A percentile compares a stretch with the other conserved stretches of the same genome.
These are phyloP conservation scores for Tubosaeta brunneosetosa DNA, from an alignment of 768 basidiomycete species.

Conservation along the genomic window DNA sequence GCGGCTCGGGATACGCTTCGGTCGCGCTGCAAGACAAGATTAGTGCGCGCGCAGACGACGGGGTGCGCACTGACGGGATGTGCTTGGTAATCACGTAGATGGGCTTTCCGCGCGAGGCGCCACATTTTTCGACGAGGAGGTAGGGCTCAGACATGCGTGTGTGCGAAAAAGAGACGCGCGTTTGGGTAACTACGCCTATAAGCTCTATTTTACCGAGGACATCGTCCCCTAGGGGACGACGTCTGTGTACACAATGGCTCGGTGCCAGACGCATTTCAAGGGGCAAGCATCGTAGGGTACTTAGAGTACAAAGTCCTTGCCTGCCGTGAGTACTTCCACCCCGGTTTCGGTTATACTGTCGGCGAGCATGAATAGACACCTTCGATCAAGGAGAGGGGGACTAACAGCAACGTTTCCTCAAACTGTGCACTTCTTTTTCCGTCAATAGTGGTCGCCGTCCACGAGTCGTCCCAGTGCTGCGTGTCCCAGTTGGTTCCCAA, in stretches of 20 bases:
- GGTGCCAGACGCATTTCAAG: too few species aligned
- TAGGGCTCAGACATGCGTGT: constrained; percentile 33
- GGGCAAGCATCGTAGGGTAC: neutral
- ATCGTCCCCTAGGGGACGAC: too few species aligned
- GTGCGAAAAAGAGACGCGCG: constrained; percentile 26
- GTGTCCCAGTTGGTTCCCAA: constrained; percentile 72
- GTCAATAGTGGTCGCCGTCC: constrained; percentile 93
- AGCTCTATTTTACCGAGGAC: constrained; percentile 26
- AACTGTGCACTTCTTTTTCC: constrained; percentile 93
- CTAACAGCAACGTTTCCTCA: constrained; percentile 93
- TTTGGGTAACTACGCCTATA: constrained; percentile 19
- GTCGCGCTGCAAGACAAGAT: constrained; percentile 23
- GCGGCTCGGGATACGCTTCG: constrained; percentile 28
- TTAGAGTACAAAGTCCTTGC: constrained; percentile 29
- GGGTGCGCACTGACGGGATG: constrained; percentile 33
- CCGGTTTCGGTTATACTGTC: constrained; percentile 86
- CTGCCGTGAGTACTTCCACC: constrained; percentile 79
- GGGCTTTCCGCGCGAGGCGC: constrained; percentile 37
- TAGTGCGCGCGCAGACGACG: neutral
- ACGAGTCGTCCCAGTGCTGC: constrained; percentile 89
- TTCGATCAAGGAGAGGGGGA: constrained; percentile 15
- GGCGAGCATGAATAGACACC: constrained; percentile 13
- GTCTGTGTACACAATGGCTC: too few species aligned
- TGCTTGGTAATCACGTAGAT: constrained; percentile 42
- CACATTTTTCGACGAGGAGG: constrained; percentile 40